phyloP scores from a whole-genome alignment of 192 early-diverging fungal species.

The Phlyctochytrium planicorne region DNA sequence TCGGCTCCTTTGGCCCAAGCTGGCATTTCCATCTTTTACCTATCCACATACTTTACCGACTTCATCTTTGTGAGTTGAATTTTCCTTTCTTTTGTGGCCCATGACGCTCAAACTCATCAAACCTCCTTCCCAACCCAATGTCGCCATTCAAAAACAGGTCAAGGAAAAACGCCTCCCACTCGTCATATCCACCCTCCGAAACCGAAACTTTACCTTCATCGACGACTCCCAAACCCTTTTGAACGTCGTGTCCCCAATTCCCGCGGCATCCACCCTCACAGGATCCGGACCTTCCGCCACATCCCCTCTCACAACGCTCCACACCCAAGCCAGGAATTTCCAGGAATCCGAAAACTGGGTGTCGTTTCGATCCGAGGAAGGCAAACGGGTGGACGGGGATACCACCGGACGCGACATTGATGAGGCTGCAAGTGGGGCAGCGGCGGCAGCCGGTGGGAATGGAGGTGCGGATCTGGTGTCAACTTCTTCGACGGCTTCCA shows the following conservation, averaged over 20 bases:
- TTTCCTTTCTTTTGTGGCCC: too few relatives aligned
- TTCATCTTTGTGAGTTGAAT: conserved; percentile 61
- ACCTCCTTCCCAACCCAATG: not conserved
- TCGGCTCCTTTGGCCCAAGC: conserved; percentile 54
- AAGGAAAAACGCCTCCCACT: conserved; percentile 59
- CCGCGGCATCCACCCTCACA: conserved; percentile 25
- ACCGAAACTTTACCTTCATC: conserved; percentile 33
- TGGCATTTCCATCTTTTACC: conserved; percentile 71
- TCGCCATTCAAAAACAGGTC: too few relatives aligned
- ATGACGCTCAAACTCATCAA: too few relatives aligned
- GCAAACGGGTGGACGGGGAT: not conserved
- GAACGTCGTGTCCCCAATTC: conserved; percentile 10
- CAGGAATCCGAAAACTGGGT: too few relatives aligned
- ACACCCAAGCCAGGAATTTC: not conserved
- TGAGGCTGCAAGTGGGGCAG: not conserved
- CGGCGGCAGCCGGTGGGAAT: not conserved
- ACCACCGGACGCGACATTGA: not conserved
- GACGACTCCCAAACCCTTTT: conserved; percentile 32
- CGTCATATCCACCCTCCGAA: conserved; percentile 52
- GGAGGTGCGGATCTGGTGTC: not conserved
- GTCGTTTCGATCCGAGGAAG: not conserved
- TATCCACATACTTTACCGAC: conserved; percentile 74
- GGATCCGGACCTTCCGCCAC: conserved; percentile 12
- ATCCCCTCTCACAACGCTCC: not conserved
- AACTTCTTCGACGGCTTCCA: conserved; percentile 24